These are phyloP conservation scores for Zymoseptoria passerinii DNA, from an alignment of 2,329 filamentous ascomycete genomes.

Conservation along the genomic window DNA sequence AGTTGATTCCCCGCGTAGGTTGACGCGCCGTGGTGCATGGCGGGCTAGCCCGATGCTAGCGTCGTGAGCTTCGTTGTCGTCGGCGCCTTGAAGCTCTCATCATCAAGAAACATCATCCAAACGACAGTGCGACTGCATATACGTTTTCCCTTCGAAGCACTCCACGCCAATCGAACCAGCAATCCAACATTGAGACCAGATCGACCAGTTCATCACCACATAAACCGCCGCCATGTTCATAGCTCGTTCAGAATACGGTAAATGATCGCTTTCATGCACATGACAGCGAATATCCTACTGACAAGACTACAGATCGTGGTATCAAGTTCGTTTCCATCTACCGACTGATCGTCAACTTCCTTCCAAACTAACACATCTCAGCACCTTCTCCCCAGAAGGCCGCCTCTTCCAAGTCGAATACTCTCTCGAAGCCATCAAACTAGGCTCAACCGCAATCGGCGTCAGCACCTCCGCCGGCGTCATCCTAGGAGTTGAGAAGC, in stretches of 20 bases:
- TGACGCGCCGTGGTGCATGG: neutral
- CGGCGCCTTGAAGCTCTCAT: neutral
- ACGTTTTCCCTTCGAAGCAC: neutral
- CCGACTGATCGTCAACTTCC: neutral
- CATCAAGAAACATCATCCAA: neutral
- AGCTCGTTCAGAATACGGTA: conserved; percentile 99
- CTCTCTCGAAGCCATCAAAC: conserved; percentile 99
- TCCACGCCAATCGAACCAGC: too few species aligned
- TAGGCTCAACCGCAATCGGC: conserved; percentile 95
- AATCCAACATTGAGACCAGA: neutral
- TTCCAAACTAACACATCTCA: conserved; percentile 34
- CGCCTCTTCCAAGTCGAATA: conserved; percentile 99
- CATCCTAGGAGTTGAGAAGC: conserved; percentile 96
- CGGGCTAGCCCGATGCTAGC: neutral
- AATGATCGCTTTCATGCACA: conserved; percentile 34
- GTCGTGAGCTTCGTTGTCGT: neutral
- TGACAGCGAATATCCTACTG: conserved; percentile 16
- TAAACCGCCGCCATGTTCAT: conserved; percentile 78
- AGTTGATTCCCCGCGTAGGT: neutral
- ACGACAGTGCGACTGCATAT: neutral
- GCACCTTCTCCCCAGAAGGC: conserved; percentile 98
- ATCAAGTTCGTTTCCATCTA: conserved; percentile 63
- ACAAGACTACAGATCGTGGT: conserved; percentile 65
- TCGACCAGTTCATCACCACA: neutral
- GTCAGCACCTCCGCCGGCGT: conserved; percentile 91